Percentiles rank a stretch among this genome's conserved stretches.
phyloP scores from a whole-genome alignment of 495 filamentous ascomycete species.

The Aspergillus homomorphus region DNA sequence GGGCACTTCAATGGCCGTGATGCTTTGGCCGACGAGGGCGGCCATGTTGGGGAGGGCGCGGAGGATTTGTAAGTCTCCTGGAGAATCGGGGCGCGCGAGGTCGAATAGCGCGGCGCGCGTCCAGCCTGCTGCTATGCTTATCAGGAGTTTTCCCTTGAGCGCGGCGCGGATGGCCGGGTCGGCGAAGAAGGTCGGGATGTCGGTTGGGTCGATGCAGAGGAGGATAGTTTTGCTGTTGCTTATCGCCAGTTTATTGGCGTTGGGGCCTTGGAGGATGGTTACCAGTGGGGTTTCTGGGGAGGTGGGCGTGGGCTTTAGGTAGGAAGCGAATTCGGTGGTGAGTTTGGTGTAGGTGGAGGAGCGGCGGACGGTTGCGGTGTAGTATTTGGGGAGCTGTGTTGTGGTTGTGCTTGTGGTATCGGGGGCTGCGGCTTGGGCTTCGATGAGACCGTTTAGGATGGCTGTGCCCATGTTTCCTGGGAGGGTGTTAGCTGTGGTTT shows the following conservation, averaged over 20 bases:
- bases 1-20: constrained; percentile 35
- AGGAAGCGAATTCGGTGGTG: constrained; percentile 6
- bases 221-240: constrained; percentile 28
- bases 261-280: constrained; percentile 7
- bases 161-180: constrained; percentile 25
- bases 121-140: constrained; percentile 46
- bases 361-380: constrained; percentile 36
- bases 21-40: constrained; percentile 34
- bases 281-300: constrained; percentile 15
- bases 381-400: constrained; percentile 23
- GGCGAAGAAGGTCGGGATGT: constrained; percentile 25
- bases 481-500: background rate
- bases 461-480: constrained; percentile 39
- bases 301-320: constrained; percentile 7
- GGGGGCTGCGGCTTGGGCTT: constrained; percentile 5
- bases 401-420: background rate
- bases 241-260: constrained; percentile 22
- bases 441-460: constrained; percentile 33
- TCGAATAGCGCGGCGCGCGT: constrained; percentile 30
- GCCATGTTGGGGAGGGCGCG: constrained; percentile 42
- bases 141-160: constrained; percentile 31
- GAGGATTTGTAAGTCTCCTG: constrained; percentile 28
- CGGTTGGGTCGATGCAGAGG: constrained; percentile 32
- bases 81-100: constrained; percentile 13
- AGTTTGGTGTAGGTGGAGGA: constrained; percentile 17